These are phyloP conservation scores for Xylaria nigripes DNA, from an alignment of 495 filamentous ascomycete genomes.

Conservation along the genomic window DNA sequence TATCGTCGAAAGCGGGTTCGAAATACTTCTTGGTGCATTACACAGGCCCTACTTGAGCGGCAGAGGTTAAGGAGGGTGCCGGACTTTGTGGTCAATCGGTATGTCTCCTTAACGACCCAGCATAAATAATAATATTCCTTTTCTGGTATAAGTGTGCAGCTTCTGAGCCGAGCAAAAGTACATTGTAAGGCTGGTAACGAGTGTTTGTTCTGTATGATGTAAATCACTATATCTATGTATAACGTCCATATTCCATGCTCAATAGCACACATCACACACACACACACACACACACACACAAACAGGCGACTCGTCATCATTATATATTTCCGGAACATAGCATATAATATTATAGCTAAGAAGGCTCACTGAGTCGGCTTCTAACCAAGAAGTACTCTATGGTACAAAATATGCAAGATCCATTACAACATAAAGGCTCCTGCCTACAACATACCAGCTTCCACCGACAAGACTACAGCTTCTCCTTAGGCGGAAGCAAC, in stretches of 20 bases:
- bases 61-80: not conserved
- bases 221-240: too few species aligned
- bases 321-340: too few species aligned
- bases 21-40: not conserved
- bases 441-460: too few species aligned
- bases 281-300: too few species aligned
- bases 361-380: too few species aligned
- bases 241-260: too few species aligned
- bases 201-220: not conserved
- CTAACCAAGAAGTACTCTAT: too few species aligned
- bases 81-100: not conserved
- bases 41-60: not conserved
- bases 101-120: not conserved
- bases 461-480: not conserved
- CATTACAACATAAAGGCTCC: too few species aligned
- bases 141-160: not conserved
- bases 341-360: too few species aligned
- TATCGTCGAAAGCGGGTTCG: not conserved
- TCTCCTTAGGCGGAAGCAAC: conserved; percentile 24
- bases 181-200: not conserved
- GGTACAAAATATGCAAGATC: too few species aligned
- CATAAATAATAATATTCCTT: not conserved
- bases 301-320: too few species aligned
- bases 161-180: not conserved
- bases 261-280: too few species aligned